Conservation (phyloP, 108 stramenopile species). For the Pseudonitzschia multistriata region DNA sequence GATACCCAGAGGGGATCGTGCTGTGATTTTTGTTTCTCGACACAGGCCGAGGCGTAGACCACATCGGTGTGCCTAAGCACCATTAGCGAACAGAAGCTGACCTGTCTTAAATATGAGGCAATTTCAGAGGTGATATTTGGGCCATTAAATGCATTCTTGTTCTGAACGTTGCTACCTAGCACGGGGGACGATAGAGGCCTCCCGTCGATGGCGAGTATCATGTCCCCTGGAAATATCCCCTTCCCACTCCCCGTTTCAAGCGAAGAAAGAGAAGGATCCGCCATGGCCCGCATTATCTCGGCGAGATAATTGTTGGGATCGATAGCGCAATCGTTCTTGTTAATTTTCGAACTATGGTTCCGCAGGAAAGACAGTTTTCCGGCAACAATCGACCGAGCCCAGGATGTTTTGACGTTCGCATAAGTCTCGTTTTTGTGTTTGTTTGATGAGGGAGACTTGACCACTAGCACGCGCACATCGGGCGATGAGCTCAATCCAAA, state of each 20-base stretch:
- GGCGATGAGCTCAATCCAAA: background rate
- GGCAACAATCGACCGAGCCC: background rate
- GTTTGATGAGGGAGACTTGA: background rate
- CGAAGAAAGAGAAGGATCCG: background rate
- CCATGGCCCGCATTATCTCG: background rate
- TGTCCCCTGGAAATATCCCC: conserved; percentile 28
- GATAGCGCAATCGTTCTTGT: background rate
- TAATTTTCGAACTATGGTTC: background rate
- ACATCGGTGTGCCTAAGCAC: conserved; percentile 20
- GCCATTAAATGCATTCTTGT: background rate
- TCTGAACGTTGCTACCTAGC: background rate
- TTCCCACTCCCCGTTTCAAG: background rate
- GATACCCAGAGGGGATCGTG: background rate
- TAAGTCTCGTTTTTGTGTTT: background rate
- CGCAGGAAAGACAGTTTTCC: background rate
- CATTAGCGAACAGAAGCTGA: conserved; percentile 1
- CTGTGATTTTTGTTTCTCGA: background rate
- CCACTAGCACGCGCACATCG: background rate
- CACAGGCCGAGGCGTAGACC: background rate
- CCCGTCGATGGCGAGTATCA: conserved; percentile 36
- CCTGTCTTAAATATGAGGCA: background rate
- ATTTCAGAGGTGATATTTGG: background rate
- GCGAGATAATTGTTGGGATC: background rate
- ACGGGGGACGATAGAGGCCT: background rate
- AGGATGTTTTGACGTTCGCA: background rate